phyloP scores from a whole-genome alignment of 83 land plant genomes.

The Larix sibirica region DNA sequence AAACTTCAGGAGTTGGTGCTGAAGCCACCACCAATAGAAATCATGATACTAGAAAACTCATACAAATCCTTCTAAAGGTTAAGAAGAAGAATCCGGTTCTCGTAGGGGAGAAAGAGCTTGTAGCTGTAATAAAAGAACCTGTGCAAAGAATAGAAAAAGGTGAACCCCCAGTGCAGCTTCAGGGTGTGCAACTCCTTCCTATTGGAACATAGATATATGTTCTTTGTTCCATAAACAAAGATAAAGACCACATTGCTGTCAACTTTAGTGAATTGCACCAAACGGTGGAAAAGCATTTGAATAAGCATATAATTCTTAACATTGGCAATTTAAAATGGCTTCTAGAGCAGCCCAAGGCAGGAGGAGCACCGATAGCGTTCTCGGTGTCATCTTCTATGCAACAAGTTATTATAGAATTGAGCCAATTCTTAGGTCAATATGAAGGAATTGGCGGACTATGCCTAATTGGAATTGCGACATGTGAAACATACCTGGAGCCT shows the following conservation, averaged over 20 bases:
- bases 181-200: too few relatives aligned
- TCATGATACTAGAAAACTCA: slow-evolving; percentile 55
- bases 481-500: slow-evolving; percentile 70
- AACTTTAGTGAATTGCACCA: too few relatives aligned
- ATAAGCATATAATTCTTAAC: slow-evolving; percentile 59
- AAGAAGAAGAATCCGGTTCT: too few relatives aligned
- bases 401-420: slow-evolving; percentile 63
- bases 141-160: too few relatives aligned
- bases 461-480: slow-evolving; percentile 73
- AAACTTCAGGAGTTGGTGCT: neutral
- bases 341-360: slow-evolving; percentile 46
- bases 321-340: slow-evolving; percentile 91
- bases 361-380: slow-evolving; percentile 9
- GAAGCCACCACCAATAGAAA: slow-evolving; percentile 16
- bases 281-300: slow-evolving; percentile 42
- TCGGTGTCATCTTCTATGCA: slow-evolving; percentile 46
- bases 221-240: too few relatives aligned
- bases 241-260: too few relatives aligned
- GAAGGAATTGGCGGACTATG: slow-evolving; percentile 41
- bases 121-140: too few relatives aligned
- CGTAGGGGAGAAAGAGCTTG: too few relatives aligned
- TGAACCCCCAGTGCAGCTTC: too few relatives aligned
- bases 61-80: slow-evolving; percentile 53
- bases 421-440: slow-evolving; percentile 42
- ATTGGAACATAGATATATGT: too few relatives aligned